phyloP scores from a whole-genome alignment of 768 basidiomycete genomes.

The Macrocybe gigantea region DNA sequence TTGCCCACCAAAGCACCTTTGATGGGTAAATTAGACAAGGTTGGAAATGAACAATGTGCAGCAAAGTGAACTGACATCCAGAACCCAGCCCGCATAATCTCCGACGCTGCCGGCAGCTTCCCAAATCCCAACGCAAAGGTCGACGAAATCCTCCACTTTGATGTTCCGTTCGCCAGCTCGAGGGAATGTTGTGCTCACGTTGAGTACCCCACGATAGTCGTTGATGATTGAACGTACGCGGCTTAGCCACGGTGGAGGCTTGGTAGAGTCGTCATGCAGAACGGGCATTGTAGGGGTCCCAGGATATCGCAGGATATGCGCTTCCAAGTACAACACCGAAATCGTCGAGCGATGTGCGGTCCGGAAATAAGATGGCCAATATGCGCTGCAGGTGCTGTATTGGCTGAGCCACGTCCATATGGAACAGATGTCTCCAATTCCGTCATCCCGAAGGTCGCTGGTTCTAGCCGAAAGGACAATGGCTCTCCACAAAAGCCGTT shows the following conservation, averaged over 20 bases:
- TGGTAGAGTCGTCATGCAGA: slow-evolving; percentile 17
- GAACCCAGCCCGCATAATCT: slow-evolving; percentile 67
- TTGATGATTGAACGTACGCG: slow-evolving; percentile 62
- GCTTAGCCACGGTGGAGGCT: slow-evolving; percentile 52
- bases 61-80: slow-evolving; percentile 54
- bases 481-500: slow-evolving; percentile 78
- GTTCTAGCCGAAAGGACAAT: slow-evolving; percentile 56
- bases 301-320: slow-evolving; percentile 52
- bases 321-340: slow-evolving; percentile 65
- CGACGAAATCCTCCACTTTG: slow-evolving; percentile 79
- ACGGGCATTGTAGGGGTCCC: slow-evolving; percentile 7
- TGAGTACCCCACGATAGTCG: slow-evolving; percentile 67
- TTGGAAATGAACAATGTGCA: background rate
- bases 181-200: slow-evolving; percentile 70
- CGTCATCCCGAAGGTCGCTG: slow-evolving; percentile 29
- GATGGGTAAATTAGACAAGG: slow-evolving; percentile 1
- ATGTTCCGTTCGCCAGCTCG: slow-evolving; percentile 72
- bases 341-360: slow-evolving; percentile 70
- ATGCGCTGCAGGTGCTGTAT: slow-evolving; percentile 54
- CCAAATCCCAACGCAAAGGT: slow-evolving; percentile 78
- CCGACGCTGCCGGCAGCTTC: slow-evolving; percentile 63
- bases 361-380: slow-evolving; percentile 80
- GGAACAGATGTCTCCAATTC: slow-evolving; percentile 22
- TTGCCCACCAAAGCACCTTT: slow-evolving; percentile 91
- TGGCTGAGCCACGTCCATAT: slow-evolving; percentile 61